Conservation (phyloP, 75 land plant species). For the Ceratopteris richardii region DNA sequence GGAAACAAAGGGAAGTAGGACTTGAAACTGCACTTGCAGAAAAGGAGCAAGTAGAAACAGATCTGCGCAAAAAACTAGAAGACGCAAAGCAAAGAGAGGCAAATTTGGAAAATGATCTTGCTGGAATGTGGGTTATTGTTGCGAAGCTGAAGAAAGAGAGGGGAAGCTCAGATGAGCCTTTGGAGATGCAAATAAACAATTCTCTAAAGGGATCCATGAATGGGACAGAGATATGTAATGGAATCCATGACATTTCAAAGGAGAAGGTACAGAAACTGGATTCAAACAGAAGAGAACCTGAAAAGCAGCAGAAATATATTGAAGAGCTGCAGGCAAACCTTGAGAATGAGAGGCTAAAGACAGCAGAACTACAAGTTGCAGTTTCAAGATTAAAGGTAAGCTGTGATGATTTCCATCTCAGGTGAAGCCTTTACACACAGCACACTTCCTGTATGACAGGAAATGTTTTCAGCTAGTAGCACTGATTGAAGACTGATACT, state of each 20-base stretch:
- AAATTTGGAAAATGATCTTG: slow-evolving; percentile 86
- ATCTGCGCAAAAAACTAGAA: slow-evolving; percentile 58
- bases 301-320: slow-evolving; percentile 12
- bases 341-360: slow-evolving; percentile 25
- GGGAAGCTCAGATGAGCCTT: slow-evolving; percentile 16
- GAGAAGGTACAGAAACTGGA: slow-evolving; percentile 12
- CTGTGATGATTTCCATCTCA: too few species aligned
- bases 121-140: slow-evolving; percentile 99
- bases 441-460: too few species aligned
- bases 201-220: too few species aligned
- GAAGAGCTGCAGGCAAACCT: slow-evolving; percentile 11
- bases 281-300: slow-evolving; percentile 24
- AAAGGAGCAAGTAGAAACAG: slow-evolving; percentile 51
- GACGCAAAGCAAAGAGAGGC: slow-evolving; percentile 74
- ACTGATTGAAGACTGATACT: too few species aligned
- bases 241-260: too few species aligned
- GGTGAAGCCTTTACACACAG: too few species aligned
- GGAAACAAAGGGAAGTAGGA: slow-evolving; percentile 61
- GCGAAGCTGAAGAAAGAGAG: slow-evolving; percentile 83
- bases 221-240: too few species aligned
- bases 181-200: too few species aligned
- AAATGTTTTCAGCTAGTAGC: too few species aligned
- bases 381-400: slow-evolving; percentile 75
- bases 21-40: slow-evolving; percentile 74
- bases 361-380: slow-evolving; percentile 41